Percentiles rank a stretch among this genome's conserved stretches.
phyloP scores from a whole-genome alignment of 2,329 filamentous ascomycete genomes.

The Ophiocordyceps unilateralis region DNA sequence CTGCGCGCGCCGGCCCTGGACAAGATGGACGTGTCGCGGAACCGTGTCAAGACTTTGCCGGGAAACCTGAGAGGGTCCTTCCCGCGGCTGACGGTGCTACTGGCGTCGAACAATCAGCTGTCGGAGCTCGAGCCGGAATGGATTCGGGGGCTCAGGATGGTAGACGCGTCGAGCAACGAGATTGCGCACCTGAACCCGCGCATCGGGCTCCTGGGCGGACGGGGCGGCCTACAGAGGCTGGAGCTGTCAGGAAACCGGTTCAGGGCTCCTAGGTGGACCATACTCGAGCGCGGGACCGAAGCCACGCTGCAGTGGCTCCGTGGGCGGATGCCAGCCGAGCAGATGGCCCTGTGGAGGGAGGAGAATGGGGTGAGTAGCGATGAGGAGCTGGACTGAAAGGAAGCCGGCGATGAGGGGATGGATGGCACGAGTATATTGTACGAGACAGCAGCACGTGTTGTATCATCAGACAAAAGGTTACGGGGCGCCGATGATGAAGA shows the following conservation, averaged over 20 bases:
- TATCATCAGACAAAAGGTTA: not conserved
- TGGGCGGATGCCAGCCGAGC: conserved; percentile 50
- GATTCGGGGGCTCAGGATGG: conserved; percentile 54
- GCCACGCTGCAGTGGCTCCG: conserved; percentile 67
- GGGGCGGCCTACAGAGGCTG: conserved; percentile 41
- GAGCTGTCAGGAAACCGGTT: conserved; percentile 79
- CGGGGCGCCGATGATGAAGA: no score
- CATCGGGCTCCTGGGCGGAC: conserved; percentile 58
- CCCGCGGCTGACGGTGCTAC: conserved; percentile 50
- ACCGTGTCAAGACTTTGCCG: conserved; percentile 60
- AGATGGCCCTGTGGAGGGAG: conserved; percentile 38
- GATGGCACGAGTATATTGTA: not conserved
- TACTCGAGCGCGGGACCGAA: conserved; percentile 77
- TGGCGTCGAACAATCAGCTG: conserved; percentile 67
- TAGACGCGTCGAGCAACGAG: conserved; percentile 74
- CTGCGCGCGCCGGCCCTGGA: conserved; percentile 60
- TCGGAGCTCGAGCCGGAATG: conserved; percentile 54
- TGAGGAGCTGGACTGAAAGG: conserved; percentile 6
- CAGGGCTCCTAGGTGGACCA: conserved; percentile 66
- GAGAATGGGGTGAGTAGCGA: conserved; percentile 21
- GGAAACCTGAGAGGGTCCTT: conserved; percentile 44
- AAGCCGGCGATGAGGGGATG: not conserved
- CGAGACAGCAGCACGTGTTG: not conserved
- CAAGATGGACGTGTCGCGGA: conserved; percentile 66
- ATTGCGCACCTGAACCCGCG: conserved; percentile 67